Evolutionary conservation across 2,329 filamentous ascomycete species (phyloP).

Genomic region (Thielaviopsis musarum): DNA sequence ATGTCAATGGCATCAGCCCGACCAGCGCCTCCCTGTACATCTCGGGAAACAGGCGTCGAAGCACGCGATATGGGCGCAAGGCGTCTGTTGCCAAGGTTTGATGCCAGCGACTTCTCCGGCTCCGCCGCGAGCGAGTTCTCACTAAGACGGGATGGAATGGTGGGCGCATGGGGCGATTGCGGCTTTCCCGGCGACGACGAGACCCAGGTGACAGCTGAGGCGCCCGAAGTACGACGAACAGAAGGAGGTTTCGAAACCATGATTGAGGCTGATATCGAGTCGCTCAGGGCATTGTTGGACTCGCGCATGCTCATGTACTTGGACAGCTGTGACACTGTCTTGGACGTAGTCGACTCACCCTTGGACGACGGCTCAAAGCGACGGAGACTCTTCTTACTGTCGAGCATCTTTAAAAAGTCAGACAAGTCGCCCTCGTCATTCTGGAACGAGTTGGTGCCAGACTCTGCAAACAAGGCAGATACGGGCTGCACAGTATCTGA

Average conservation of each 20-base stretch:
- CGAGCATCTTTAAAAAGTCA: conserved; percentile 78
- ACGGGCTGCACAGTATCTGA: conserved; percentile 57
- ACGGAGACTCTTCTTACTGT: conserved; percentile 71
- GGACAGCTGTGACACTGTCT: conserved; percentile 61
- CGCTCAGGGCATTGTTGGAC: conserved; percentile 72
- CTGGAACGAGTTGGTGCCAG: conserved; percentile 48
- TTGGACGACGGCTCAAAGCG: conserved; percentile 51
- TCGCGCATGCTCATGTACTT: conserved; percentile 83
- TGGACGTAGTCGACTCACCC: conserved; percentile 53
- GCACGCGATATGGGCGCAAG: background rate
- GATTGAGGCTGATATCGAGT: conserved; percentile 83
- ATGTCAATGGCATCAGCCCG: conserved; percentile 50
- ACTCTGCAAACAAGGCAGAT: conserved; percentile 62
- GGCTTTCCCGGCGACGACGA: conserved; percentile 74
- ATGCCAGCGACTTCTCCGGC: background rate
- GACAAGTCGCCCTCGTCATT: conserved; percentile 85
- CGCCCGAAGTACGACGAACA: conserved; percentile 1
- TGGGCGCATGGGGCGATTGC: conserved; percentile 79
- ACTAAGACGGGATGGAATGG: conserved; percentile 82
- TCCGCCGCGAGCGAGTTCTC: conserved; percentile 55
- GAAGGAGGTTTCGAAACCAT: conserved; percentile 73
- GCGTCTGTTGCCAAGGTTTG: background rate
- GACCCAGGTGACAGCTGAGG: conserved; percentile 61
- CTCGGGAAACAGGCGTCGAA: conserved; percentile 14
- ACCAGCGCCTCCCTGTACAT: conserved; percentile 27